Evolutionary conservation across 176 grass and related monocot genomes (phyloP).

Genomic region (Oryza glaberrima): DNA sequence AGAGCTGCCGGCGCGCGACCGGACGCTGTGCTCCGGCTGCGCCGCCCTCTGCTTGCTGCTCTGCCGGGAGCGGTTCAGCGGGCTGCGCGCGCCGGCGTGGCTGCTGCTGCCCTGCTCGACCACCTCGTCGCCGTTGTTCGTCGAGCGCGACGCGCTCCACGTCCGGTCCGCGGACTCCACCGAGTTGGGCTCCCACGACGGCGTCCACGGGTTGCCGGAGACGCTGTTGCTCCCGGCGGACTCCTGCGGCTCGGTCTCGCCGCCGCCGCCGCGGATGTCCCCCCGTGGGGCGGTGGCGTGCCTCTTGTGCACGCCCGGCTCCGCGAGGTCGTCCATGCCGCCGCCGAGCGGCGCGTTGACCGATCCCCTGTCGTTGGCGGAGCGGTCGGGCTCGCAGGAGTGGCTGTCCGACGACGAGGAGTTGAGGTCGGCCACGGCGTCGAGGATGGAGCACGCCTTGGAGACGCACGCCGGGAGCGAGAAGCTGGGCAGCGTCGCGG

Average conservation of each 20-base stretch:
- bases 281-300: slow-evolving; percentile 51
- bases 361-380: slow-evolving; percentile 47
- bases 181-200: slow-evolving; percentile 66
- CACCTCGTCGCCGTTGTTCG: slow-evolving; percentile 54
- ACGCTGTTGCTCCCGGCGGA: slow-evolving; percentile 90
- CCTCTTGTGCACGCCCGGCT: slow-evolving; percentile 57
- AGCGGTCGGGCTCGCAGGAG: neutral
- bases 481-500: slow-evolving; percentile 38
- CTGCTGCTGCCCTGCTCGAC: slow-evolving; percentile 48
- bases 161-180: slow-evolving; percentile 73
- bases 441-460: slow-evolving; percentile 86
- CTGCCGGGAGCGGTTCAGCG: slow-evolving; percentile 37
- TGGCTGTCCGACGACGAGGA: slow-evolving; percentile 60
- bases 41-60: slow-evolving; percentile 42
- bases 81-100: slow-evolving; percentile 13
- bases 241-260: slow-evolving; percentile 75
- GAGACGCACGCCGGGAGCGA: slow-evolving; percentile 79
- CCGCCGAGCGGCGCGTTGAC: slow-evolving; percentile 40
- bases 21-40: slow-evolving; percentile 30
- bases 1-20: slow-evolving; percentile 28
- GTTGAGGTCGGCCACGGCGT: slow-evolving; percentile 92
- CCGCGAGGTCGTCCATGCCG: slow-evolving; percentile 40
- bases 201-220: slow-evolving; percentile 57
- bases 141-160: slow-evolving; percentile 48
- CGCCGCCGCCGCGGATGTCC: slow-evolving; percentile 50